Base-by-base conservation (phyloP, 2,329 filamentous ascomycete species). In the Sarocladiaceae sp. region DNA sequence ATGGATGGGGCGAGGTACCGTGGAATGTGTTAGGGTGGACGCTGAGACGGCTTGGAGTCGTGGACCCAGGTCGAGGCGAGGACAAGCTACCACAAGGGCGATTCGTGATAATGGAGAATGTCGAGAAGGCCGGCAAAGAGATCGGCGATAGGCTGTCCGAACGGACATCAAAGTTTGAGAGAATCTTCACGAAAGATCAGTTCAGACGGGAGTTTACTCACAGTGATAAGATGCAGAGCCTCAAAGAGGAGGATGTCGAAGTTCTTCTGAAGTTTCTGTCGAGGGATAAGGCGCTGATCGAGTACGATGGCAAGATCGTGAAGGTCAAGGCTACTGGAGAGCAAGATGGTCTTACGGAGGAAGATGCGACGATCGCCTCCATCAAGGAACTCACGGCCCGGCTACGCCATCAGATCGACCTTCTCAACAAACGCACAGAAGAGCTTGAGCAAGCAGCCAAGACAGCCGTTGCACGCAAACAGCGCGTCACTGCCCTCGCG, bases 281-380 rank as follows among this genome's bases (percentile, higher is more conserved):
- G 0, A 76, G 88, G 50, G 88, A 93, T 64, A 84, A 83, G 62
- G 73, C 71, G 6, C 59, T 77, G 35, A 70, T 84, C 29, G 75
- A 71, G 48, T 83, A 76, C 59, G 84, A 90, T 61, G 82, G 80
- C 4, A 70, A 83, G 57, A 89, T 84, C 0, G 78, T 99, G 59
- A 92, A 88, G 64, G 85, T 97, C 66, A 86, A 82, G 60, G 69
- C 70, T 0, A 65, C 78, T 0, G 72, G 75, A 3, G 76, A 81
- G 50, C 68, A 72, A 40, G 54, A 63, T 1, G 59, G 60, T 0
- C 86, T 97, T 57, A 88, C 88, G 1, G 74, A 84, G 53, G 87
- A 95, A 60, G 94, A 99, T 69, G 74, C 76, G 4, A 87, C 89
- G 1, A 89, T 97, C 56, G 91, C 91, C 1, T 87, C 87, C 17